Evolutionary conservation across 805 yeast genomes (phyloP).

Genomic region (Candida manassasensis): DNA sequence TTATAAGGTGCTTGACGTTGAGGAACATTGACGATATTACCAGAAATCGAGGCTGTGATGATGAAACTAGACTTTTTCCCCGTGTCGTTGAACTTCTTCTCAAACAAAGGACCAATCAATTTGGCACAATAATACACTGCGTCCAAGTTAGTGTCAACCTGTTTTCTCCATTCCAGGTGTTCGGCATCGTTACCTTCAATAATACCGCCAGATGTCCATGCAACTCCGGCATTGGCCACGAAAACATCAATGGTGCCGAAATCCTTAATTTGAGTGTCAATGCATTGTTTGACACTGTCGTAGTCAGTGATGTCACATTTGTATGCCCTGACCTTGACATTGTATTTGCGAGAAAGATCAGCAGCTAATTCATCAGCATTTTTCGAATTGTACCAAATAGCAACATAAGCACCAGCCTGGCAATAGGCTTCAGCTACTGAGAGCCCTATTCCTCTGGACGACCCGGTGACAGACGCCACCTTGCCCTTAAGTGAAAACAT

Average conservation of each 20-base stretch:
- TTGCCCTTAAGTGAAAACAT: conserved; percentile 77
- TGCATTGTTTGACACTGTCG: conserved; percentile 44
- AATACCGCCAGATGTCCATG: conserved; percentile 66
- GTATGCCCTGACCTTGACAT: conserved; percentile 60
- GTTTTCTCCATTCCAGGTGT: conserved; percentile 28
- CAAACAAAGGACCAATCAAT: conserved; percentile 35
- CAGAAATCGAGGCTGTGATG: conserved; percentile 44
- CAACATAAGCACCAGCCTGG: conserved; percentile 82
- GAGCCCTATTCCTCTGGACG: conserved; percentile 76
- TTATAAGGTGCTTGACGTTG: conserved; percentile 44
- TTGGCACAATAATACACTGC: conserved; percentile 43
- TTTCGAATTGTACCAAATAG: conserved; percentile 42
- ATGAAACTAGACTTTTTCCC: conserved; percentile 39
- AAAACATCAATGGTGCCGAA: conserved; percentile 79
- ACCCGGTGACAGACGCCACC: conserved; percentile 82
- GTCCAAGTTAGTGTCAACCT: conserved; percentile 37
- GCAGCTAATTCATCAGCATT: conserved; percentile 63
- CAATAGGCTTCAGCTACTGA: conserved; percentile 80
- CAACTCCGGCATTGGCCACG: conserved; percentile 88
- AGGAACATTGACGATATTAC: conserved; percentile 44
- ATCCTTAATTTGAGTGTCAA: conserved; percentile 52
- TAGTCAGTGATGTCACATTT: conserved; percentile 52
- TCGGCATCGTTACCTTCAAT: conserved; percentile 28
- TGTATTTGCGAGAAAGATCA: conserved; percentile 50
- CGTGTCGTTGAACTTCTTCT: conserved; percentile 25